Percentiles rank a stretch among this genome's conserved stretches.
Conservation (phyloP, 23 red algal species). For the Agarophyton chilense region DNA sequence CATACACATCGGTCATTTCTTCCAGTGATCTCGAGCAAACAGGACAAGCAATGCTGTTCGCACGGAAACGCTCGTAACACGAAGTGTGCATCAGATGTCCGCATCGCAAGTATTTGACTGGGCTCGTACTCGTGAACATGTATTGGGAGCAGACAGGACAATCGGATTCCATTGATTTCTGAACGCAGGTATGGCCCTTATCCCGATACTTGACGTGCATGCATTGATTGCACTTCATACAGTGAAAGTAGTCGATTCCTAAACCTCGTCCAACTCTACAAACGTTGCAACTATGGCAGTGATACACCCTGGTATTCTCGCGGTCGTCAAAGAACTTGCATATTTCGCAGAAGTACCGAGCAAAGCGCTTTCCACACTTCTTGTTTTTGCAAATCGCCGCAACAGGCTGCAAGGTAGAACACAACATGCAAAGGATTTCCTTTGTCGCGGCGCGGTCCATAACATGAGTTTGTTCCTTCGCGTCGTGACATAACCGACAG, state of each 20-base stretch:
- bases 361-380: constrained; percentile 74
- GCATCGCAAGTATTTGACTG: constrained; percentile 92
- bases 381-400: constrained; percentile 63
- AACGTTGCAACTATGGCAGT: constrained; percentile 98
- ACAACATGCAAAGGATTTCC: constrained; percentile 94
- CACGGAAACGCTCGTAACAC: constrained; percentile 73
- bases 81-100: constrained; percentile 95
- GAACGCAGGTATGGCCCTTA: constrained; percentile 81
- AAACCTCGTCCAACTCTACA: constrained; percentile 95
- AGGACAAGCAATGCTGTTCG: constrained; percentile 74
- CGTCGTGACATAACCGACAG: constrained; percentile 97
- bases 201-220: constrained; percentile 77
- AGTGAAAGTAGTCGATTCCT: constrained; percentile 96
- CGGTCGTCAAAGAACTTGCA: constrained; percentile 92
- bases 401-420: constrained; percentile 75
- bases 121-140: constrained; percentile 91
- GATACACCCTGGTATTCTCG: constrained; percentile 79
- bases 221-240: constrained; percentile 99
- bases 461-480: constrained; percentile 69
- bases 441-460: constrained; percentile 89
- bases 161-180: constrained; percentile 91
- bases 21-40: constrained; percentile 88
- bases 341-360: constrained; percentile 87
- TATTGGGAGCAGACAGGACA: constrained; percentile 94
- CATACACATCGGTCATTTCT: constrained; percentile 77